Conservation (phyloP, 306 rosid species). For the Canavalia ensiformis region DNA sequence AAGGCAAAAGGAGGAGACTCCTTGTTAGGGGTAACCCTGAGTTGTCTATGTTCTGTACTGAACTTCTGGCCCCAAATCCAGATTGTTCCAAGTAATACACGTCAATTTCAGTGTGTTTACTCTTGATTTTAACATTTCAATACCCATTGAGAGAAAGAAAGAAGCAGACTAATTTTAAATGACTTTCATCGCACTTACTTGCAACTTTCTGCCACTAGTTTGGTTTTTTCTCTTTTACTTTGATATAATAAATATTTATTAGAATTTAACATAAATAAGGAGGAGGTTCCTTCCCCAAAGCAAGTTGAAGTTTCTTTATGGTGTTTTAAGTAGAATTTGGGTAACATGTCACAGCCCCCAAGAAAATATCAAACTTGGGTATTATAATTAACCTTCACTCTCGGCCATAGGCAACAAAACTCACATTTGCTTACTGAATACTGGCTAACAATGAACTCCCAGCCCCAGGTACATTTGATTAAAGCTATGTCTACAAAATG, state of each 20-base stretch:
- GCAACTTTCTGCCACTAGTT: neutral
- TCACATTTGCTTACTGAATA: neutral
- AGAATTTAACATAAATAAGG: constrained; percentile 1
- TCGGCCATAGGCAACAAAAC: neutral
- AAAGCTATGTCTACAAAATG: constrained; percentile 5
- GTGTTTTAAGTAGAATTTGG: neutral
- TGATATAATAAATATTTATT: neutral
- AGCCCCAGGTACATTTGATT: neutral
- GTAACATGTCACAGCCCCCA: neutral
- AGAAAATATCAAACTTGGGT: constrained; percentile 4
- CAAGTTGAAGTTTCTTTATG: neutral
- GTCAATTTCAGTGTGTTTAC: no score
- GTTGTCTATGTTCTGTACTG: no score
- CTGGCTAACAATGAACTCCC: constrained; percentile 16
- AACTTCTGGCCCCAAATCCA: no score
- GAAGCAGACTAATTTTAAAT: neutral
- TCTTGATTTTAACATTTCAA: neutral
- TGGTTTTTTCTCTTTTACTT: neutral
- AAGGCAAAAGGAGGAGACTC: no score
- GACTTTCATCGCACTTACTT: neutral
- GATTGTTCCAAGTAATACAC: no score
- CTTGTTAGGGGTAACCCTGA: no score
- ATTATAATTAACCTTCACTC: neutral
- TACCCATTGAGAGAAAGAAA: constrained; percentile 7
- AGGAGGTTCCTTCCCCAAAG: neutral